Evolutionary conservation across 805 yeast genomes (phyloP).

Genomic region (Kodamaea kaohsiungensis): DNA sequence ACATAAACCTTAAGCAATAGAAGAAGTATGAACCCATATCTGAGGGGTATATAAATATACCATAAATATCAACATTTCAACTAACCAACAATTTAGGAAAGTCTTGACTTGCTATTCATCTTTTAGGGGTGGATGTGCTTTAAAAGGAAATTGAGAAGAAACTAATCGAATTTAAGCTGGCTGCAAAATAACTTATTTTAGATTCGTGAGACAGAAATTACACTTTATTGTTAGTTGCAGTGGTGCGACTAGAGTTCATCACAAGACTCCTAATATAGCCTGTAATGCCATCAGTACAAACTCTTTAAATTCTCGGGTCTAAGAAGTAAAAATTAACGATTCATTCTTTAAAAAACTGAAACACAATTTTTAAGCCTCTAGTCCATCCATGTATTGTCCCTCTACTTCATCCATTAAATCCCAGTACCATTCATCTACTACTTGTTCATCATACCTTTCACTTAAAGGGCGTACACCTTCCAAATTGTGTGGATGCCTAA

Average conservation of each 20-base stretch:
- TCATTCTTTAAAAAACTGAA: too few species aligned
- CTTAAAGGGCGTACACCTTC: constrained; percentile 50
- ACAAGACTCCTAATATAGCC: neutral
- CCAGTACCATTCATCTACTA: constrained; percentile 80
- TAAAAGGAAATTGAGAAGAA: neutral
- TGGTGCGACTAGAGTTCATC: neutral
- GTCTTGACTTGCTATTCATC: neutral
- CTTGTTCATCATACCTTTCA: constrained; percentile 63
- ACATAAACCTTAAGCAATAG: neutral
- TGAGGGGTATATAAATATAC: neutral
- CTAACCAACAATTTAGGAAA: neutral
- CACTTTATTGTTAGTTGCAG: neutral
- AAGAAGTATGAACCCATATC: neutral
- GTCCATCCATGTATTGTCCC: constrained; percentile 52
- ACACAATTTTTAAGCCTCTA: constrained; percentile 16
- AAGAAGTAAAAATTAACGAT: too few species aligned
- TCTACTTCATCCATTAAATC: constrained; percentile 86
- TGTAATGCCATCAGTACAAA: too few species aligned
- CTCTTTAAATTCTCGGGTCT: neutral
- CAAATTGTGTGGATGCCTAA: constrained; percentile 35
- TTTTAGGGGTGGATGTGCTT: neutral
- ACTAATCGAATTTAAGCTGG: neutral
- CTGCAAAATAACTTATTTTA: neutral
- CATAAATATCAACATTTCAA: neutral
- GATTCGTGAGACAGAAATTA: neutral